These are phyloP conservation scores for Pseudocercospora crystallina DNA, from an alignment of 2,329 filamentous ascomycete species.

Conservation along the genomic window DNA sequence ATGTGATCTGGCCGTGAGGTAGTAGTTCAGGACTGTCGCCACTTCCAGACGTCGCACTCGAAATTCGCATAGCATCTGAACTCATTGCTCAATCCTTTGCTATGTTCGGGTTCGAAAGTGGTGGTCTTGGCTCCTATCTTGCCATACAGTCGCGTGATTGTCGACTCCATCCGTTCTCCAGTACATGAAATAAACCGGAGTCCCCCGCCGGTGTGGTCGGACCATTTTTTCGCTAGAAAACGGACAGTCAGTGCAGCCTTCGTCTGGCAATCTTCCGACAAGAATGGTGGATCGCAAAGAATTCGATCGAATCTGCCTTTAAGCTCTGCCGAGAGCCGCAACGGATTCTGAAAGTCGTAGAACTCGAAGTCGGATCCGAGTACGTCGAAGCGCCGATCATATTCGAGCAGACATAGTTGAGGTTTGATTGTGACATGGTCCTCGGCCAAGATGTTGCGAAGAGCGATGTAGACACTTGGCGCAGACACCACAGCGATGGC, in stretches of 20 bases:
- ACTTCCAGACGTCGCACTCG: constrained; percentile 51
- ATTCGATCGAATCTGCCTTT: constrained; percentile 67
- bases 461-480: constrained; percentile 73
- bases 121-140: constrained; percentile 64
- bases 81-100: constrained; percentile 75
- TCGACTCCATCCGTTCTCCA: constrained; percentile 69
- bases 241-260: constrained; percentile 74
- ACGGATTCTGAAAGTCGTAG: constrained; percentile 71
- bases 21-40: constrained; percentile 13
- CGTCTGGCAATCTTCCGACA: constrained; percentile 77
- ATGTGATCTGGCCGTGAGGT: no score
- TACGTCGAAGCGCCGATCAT: constrained; percentile 70
- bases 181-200: constrained; percentile 66
- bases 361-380: constrained; percentile 73
- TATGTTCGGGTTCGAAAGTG: constrained; percentile 66
- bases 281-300: constrained; percentile 75
- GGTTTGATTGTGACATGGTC: constrained; percentile 46
- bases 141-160: constrained; percentile 67
- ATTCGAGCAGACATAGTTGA: constrained; percentile 67
- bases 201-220: constrained; percentile 13
- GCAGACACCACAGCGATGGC: constrained; percentile 69
- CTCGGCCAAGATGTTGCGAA: constrained; percentile 61
- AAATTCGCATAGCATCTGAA: constrained; percentile 81
- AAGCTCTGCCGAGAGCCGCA: constrained; percentile 59
- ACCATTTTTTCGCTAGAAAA: constrained; percentile 64